A percentile compares a stretch with the other conserved stretches of the same genome.
Conservation (phyloP, 2,329 filamentous ascomycete species). For the Talaromyces sp. region DNA sequence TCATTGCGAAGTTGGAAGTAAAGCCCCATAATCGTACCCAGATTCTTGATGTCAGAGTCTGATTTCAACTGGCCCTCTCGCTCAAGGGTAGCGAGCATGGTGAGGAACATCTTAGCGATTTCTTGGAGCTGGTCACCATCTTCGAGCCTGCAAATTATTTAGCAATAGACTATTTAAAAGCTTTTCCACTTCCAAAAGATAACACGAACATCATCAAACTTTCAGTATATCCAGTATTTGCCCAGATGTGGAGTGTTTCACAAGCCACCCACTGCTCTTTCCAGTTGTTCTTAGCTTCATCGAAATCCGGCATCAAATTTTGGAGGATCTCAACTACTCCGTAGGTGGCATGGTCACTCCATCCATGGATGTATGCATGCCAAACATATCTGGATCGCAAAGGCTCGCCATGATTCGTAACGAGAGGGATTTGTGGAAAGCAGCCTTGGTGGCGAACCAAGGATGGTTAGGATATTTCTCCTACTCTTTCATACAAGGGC, state of each 20-base stretch:
- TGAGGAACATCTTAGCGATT: conserved; percentile 38
- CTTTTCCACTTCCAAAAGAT: neutral
- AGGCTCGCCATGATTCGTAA: neutral
- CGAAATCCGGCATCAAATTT: conserved; percentile 47
- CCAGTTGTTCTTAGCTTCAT: conserved; percentile 39
- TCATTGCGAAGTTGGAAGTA: conserved; percentile 28
- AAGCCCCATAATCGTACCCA: conserved; percentile 44
- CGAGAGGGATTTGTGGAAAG: neutral
- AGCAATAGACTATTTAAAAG: neutral
- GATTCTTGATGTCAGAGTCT: conserved; percentile 40
- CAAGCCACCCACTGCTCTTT: conserved; percentile 48
- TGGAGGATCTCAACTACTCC: conserved; percentile 48
- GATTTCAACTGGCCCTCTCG: conserved; percentile 33
- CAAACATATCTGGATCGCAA: conserved; percentile 39
- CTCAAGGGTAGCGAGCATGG: conserved; percentile 44
- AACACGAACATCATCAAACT: conserved; percentile 25
- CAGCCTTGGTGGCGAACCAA: neutral
- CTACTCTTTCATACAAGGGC: neutral
- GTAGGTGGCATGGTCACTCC: conserved; percentile 46
- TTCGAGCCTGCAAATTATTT: conserved; percentile 11
- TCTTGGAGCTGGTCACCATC: conserved; percentile 6
- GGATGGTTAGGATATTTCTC: neutral
- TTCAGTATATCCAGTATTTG: conserved; percentile 19
- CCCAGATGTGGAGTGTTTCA: conserved; percentile 39
- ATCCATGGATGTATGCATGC: conserved; percentile 45